Conservation (phyloP, 2,329 filamentous ascomycete species). For the Cladorrhinum sp. region DNA sequence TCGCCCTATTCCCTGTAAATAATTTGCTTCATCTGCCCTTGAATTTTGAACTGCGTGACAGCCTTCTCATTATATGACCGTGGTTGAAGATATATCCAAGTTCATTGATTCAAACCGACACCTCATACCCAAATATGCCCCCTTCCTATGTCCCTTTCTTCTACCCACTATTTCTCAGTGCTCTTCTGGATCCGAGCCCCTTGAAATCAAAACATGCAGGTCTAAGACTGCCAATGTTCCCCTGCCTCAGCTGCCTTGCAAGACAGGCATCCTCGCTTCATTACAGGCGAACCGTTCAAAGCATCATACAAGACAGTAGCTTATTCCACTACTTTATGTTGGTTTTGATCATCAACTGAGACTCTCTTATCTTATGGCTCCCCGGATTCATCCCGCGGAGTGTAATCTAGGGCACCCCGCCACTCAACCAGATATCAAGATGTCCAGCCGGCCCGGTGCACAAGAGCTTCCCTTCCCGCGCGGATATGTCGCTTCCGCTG, state of each 20-base stretch:
- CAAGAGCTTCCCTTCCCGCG: slow-evolving; percentile 17
- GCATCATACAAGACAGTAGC: not conserved
- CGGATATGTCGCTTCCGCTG: slow-evolving; percentile 24
- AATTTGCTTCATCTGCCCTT: not conserved
- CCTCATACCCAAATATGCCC: no score
- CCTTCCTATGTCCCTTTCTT: no score
- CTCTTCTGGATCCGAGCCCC: not conserved
- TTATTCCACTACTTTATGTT: not conserved
- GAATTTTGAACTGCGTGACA: no score
- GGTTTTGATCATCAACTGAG: not conserved
- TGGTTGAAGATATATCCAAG: no score
- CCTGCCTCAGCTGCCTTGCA: not conserved
- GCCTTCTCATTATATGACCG: no score
- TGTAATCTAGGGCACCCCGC: not conserved
- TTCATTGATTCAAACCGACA: no score
- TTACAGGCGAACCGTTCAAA: not conserved
- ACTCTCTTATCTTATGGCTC: not conserved
- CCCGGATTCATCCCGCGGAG: not conserved
- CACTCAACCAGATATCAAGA: not conserved
- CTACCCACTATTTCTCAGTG: not conserved
- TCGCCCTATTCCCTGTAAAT: not conserved
- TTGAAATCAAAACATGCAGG: slow-evolving; percentile 4
- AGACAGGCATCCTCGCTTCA: not conserved
- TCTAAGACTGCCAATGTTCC: not conserved
- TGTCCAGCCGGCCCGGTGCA: slow-evolving; percentile 13